phyloP scores from a whole-genome alignment of 768 basidiomycete genomes.

The Wakefieldia striispora region DNA sequence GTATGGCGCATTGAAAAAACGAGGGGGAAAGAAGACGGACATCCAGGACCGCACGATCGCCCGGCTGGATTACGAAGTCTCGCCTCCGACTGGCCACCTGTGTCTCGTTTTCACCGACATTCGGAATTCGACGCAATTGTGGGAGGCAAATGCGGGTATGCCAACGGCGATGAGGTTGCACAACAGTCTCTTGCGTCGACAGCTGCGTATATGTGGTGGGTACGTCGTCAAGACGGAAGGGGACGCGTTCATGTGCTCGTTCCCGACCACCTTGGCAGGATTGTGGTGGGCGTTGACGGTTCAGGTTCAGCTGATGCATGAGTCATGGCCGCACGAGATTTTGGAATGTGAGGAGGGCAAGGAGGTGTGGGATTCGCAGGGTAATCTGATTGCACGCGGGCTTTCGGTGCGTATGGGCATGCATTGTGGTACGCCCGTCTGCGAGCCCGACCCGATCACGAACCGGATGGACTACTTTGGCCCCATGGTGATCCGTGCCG shows the following conservation, averaged over 20 bases:
- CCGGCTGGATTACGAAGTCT: constrained; percentile 73
- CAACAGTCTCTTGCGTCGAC: constrained; percentile 81
- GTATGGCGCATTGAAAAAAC: constrained; percentile 29
- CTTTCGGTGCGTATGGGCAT: constrained; percentile 97
- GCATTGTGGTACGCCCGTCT: constrained; percentile 87
- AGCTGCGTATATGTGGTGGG: constrained; percentile 86
- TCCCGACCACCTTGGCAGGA: constrained; percentile 83
- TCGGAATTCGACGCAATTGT: constrained; percentile 91
- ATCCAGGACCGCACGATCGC: constrained; percentile 56
- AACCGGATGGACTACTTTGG: constrained; percentile 98
- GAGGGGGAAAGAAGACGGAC: constrained; percentile 43
- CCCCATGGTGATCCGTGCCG: constrained; percentile 91
- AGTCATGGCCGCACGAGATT: constrained; percentile 91
- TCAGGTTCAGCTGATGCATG: constrained; percentile 76
- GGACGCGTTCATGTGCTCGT: constrained; percentile 98
- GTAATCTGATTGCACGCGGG: constrained; percentile 75
- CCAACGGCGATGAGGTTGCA: constrained; percentile 89
- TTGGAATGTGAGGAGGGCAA: constrained; percentile 91
- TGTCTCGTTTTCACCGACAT: constrained; percentile 98
- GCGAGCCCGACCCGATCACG: constrained; percentile 89
- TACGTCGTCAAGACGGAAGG: constrained; percentile 99
- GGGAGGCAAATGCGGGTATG: constrained; percentile 97
- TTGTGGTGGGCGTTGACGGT: constrained; percentile 89
- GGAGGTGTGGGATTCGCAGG: constrained; percentile 64
- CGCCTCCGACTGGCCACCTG: constrained; percentile 81